phyloP scores from a whole-genome alignment of 345 rosid genomes.

The Camelina hispida region DNA sequence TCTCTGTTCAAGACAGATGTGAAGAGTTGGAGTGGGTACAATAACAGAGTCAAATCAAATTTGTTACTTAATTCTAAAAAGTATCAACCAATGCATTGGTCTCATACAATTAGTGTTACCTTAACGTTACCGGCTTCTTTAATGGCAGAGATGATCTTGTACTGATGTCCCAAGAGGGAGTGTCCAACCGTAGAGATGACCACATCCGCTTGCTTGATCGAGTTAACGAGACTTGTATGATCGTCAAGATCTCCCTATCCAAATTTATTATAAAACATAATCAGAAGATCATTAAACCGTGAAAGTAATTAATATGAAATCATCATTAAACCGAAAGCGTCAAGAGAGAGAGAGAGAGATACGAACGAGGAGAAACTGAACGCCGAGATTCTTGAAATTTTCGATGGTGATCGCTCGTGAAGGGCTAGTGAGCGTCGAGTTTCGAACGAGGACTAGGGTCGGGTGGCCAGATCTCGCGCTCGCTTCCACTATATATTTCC shows the following conservation, averaged over 20 bases:
- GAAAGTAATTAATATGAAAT: not conserved
- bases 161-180: slow-evolving; percentile 47
- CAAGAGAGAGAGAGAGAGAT: not conserved
- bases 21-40: not conserved
- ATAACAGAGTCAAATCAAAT: not conserved
- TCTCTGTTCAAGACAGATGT: slow-evolving; percentile 43
- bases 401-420: slow-evolving; percentile 36
- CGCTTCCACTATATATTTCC: slow-evolving; percentile 46
- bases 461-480: slow-evolving; percentile 47
- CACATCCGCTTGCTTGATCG: slow-evolving; percentile 63
- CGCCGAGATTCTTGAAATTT: slow-evolving; percentile 43
- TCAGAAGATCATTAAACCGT: not conserved
- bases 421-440: slow-evolving; percentile 44
- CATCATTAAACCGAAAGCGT: not conserved
- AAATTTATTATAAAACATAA: not conserved
- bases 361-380: slow-evolving; percentile 45
- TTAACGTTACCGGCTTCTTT: slow-evolving; percentile 70
- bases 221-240: slow-evolving; percentile 58
- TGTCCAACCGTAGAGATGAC: slow-evolving; percentile 58
- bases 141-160: slow-evolving; percentile 61
- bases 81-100: not conserved
- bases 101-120: no score
- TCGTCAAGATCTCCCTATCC: slow-evolving; percentile 60
- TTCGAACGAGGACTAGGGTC: slow-evolving; percentile 40
- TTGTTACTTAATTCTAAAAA: not conserved